Base-by-base conservation (phyloP, 208 protist species). In the Crithidia sp. region DNA sequence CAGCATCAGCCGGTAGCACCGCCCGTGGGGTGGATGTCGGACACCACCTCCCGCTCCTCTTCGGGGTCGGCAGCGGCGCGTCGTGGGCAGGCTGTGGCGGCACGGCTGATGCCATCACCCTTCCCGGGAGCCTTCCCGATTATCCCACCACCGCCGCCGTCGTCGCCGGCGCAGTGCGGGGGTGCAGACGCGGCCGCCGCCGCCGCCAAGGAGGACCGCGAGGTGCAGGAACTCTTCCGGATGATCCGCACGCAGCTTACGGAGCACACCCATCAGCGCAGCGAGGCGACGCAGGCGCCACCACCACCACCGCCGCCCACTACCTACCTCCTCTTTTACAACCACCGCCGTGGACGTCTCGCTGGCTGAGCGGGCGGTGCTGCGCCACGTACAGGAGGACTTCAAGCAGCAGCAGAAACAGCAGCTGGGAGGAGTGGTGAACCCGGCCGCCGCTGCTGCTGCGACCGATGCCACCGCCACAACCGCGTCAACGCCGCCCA, bases 371-470 rank as follows among this genome's bases (percentile, higher is more conserved):
- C 79, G 87, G 6, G 76, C 82, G 19, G 63, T 82, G 8, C 70
- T 92, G 64, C 82, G 82, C 9, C 80, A 76, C 36, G 62, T 92
- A 12, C 84, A 86, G 69, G 56, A 84, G 61, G 76, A 75, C 53
- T 89, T 89, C 59, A 77, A 81, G 40, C 60, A 77, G 43, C 36
- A 64, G 58, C 63, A 75, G 67, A 59, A 77, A 45, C 75, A 67
- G 57, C 71, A 68, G 19, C 67, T 43, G 58, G 36, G 36, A 19
- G 19, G 41, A 37, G 37, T 14, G 55, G 47, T 9, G 55, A 13
- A n/a, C 0, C 10, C 52, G 54, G 8, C 9, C n/a, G 67, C 19
- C 9, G 19, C 10, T 67, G 0, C 54, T 65, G 14, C 36, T 19
- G 37, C 64, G n/a, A 28, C 63, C n/a, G 49, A 41, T 43, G 44